Base-by-base conservation (phyloP, 352 stramenopile species). In the Stephanocyclus meneghinianus region DNA sequence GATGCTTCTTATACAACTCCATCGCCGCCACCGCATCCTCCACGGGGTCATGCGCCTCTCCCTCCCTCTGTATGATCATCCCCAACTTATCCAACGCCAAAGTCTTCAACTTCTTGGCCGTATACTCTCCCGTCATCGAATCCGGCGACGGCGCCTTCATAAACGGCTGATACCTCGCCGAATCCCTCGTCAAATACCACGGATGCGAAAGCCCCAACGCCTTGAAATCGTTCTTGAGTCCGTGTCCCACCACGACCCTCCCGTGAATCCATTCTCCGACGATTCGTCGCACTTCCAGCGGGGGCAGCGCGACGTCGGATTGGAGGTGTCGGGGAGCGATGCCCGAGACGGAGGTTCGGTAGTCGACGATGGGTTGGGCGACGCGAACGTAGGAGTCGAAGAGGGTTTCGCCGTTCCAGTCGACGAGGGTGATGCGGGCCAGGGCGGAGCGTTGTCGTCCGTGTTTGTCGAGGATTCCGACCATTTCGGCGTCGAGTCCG, bases 401-500 rank as follows among this genome's bases (percentile, higher is more conserved):
- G 18, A 95, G 66, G 29, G 86, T 65, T 59, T 91, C 71, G 21
- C 90, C 87, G 37, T 95, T 76, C 74, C 86, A 95, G 71, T 96
- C 91, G 15, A 96, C 81, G 6, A 96, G 47, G 15, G 84, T 90
- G 9, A 95, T 89, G 32, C 92, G 84, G 5, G 92, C 95, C 2
- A 97, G 81, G 5, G 81, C 87, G 26, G 83, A 94, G 30, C 70
- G 59, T 15, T 78, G 45, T 15, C 91, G 89, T n/a, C 67, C 64
- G 1, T 60, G 53, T 51, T 88, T 93, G 57, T 65, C 37, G 2
- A 65, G 11, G 10, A 96, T 87, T 18, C 91, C 92, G 0, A 97
- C 94, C 91, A 96, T 96, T 83, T 96, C 95, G 67, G 92, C 96
- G 61, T 96, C 90, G 37, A 97, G 55, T 1, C 83, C 87, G 56